phyloP scores from a whole-genome alignment of 2,329 filamentous ascomycete species.

The Neofusicoccum laricinum region DNA sequence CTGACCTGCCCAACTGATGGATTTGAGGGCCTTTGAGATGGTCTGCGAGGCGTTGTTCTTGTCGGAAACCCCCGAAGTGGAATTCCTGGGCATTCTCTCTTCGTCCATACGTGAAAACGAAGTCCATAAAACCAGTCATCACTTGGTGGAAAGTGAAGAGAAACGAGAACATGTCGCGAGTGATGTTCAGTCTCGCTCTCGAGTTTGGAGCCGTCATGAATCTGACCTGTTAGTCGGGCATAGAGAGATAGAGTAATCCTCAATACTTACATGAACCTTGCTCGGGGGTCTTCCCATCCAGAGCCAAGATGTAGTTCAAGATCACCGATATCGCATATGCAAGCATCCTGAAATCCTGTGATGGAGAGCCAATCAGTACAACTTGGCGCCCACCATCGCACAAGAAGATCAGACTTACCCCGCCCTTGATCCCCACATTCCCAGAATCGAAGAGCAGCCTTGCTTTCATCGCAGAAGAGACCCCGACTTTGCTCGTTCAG shows the following conservation, averaged over 20 bases:
- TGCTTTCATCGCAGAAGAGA: not conserved
- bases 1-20: slow-evolving; percentile 34
- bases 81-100: slow-evolving; percentile 32
- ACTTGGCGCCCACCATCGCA: not conserved
- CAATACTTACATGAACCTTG: not conserved
- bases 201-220: slow-evolving; percentile 22
- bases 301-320: not conserved
- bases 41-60: slow-evolving; percentile 24
- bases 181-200: slow-evolving; percentile 22
- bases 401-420: not conserved
- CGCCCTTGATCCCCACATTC: not conserved
- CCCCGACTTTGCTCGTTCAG: too few species aligned
- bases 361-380: not conserved
- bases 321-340: not conserved
- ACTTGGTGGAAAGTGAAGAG: slow-evolving; percentile 32
- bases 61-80: slow-evolving; percentile 36
- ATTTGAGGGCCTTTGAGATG: slow-evolving; percentile 20
- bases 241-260: not conserved
- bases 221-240: slow-evolving; percentile 12
- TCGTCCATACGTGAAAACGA: slow-evolving; percentile 37
- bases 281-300: not conserved
- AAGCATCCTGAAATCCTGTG: not conserved
- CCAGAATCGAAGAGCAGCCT: not conserved
- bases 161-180: slow-evolving; percentile 21
- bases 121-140: slow-evolving; percentile 35